Base-by-base conservation (phyloP, 345 rosid species). In the Erysimum cheiranthoides region DNA sequence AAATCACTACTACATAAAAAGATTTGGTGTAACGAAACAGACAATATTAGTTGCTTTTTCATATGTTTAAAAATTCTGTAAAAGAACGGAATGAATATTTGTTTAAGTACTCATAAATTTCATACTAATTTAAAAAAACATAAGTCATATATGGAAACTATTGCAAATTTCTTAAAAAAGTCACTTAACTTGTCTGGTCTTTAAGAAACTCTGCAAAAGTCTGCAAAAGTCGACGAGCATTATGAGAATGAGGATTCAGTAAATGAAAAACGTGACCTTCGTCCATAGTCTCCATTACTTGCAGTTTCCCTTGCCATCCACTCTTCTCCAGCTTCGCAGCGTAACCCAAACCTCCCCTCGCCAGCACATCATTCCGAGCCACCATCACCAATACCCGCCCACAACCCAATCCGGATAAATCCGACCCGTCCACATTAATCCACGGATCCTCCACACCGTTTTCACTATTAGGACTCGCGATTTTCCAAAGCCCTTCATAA, bases 201-300 rank as follows among this genome's bases (percentile, higher is more conserved):
- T 61, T 79, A 46, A 83, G 10, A 75, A 83, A 83, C 45, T 61
- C 56, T 39, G 42, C 68, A 57, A 79, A 25, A 10, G 8, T 43
- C 38, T 69, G 74, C 2, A 79, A 17, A 70, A 75, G 7, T 10
- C 27, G 25, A 50, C 54, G 70, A 35, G 82, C 77, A 30, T 49
- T 73, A 40, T 76, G 75, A 57, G 76, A 43, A 18, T 30, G 3
- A 2, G 78, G 84, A 40, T 67, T 60, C 21, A 30, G 27, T 11
- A 85, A 28, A 70, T 84, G 84, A 6, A 84, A 85, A 5, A 73
- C 76, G 53, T 87, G 91, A 5, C 32, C 35, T 53, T 85, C 89
- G 2, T 68, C 86, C 11, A 51, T 6, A 10, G 63, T 10, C 72
- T 85, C 85, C 30, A 50, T 4, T 0, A 85, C 35, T 77, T 82